Conservation (phyloP, 1,139 yeast species). For the Diutina scorzettiae region DNA sequence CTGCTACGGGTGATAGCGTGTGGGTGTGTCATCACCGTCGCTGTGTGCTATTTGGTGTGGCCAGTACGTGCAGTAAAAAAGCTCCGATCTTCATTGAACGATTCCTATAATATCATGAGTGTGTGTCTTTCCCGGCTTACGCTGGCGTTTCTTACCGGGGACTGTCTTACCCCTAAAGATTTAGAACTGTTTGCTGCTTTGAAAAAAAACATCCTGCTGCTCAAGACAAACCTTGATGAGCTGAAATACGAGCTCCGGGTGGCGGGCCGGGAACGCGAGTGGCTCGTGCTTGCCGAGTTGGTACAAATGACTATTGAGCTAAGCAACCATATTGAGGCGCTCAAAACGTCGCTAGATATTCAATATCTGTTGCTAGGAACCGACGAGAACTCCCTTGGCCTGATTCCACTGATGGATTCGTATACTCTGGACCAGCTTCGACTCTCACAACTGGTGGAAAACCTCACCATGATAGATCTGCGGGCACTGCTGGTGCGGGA, state of each 20-base stretch:
- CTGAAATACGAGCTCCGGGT: slow-evolving; percentile 48
- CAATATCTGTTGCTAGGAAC: slow-evolving; percentile 42
- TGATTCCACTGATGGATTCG: slow-evolving; percentile 8
- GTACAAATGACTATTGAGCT: slow-evolving; percentile 43
- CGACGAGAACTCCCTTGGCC: slow-evolving; percentile 1
- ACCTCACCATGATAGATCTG: slow-evolving; percentile 12
- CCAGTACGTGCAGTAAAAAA: slow-evolving; percentile 46
- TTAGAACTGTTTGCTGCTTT: slow-evolving; percentile 23
- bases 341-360: slow-evolving; percentile 57
- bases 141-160: slow-evolving; percentile 43
- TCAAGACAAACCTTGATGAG: slow-evolving; percentile 43
- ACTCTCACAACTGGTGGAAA: slow-evolving; percentile 19
- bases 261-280: slow-evolving; percentile 46
- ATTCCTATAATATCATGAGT: slow-evolving; percentile 43
- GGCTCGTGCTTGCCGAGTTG: slow-evolving; percentile 28
- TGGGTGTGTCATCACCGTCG: slow-evolving; percentile 51
- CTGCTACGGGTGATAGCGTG: slow-evolving; percentile 46
- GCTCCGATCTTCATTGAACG: slow-evolving; percentile 37
- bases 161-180: slow-evolving; percentile 28
- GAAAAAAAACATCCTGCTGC: slow-evolving; percentile 25
- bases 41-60: slow-evolving; percentile 50
- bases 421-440: slow-evolving; percentile 8
- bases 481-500: slow-evolving; percentile 10
- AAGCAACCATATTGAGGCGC: slow-evolving; percentile 51
- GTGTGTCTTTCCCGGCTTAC: slow-evolving; percentile 37